These are phyloP conservation scores for Vitis amurensis DNA, from an alignment of 164 flowering plant species.

Conservation along the genomic window DNA sequence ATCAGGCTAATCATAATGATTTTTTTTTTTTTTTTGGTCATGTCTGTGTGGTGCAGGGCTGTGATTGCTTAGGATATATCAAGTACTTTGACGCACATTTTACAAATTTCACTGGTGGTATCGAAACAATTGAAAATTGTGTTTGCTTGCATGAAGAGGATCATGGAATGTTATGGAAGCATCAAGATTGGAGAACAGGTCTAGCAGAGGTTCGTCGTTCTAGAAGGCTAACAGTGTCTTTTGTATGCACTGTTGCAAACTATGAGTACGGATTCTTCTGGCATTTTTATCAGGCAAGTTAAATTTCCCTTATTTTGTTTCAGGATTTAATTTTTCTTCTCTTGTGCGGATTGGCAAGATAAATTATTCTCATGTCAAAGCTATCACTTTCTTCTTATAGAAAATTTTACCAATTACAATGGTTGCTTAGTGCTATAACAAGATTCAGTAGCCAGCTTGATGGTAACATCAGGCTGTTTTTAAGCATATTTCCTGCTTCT, in stretches of 20 bases:
- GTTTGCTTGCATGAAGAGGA: slow-evolving; percentile 97
- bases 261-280: slow-evolving; percentile 95
- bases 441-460: background rate
- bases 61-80: slow-evolving; percentile 91
- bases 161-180: slow-evolving; percentile 96
- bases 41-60: slow-evolving; percentile 52
- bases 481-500: background rate
- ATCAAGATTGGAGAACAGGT: slow-evolving; percentile 99
- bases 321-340: background rate
- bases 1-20: background rate
- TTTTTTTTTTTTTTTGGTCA: background rate
- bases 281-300: slow-evolving; percentile 93
- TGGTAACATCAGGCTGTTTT: slow-evolving; percentile 4
- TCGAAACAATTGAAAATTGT: slow-evolving; percentile 94
- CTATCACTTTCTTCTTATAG: background rate
- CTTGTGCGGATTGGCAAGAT: background rate
- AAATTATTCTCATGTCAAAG: background rate
- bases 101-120: slow-evolving; percentile 87
- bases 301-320: background rate
- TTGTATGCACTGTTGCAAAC: slow-evolving; percentile 91
- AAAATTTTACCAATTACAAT: background rate
- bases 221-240: slow-evolving; percentile 82
- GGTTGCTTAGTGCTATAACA: no score
- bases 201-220: slow-evolving; percentile 92
- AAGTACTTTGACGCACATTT: slow-evolving; percentile 95